phyloP scores from a whole-genome alignment of 768 basidiomycete genomes.

The Cystofilobasidium ferigula region DNA sequence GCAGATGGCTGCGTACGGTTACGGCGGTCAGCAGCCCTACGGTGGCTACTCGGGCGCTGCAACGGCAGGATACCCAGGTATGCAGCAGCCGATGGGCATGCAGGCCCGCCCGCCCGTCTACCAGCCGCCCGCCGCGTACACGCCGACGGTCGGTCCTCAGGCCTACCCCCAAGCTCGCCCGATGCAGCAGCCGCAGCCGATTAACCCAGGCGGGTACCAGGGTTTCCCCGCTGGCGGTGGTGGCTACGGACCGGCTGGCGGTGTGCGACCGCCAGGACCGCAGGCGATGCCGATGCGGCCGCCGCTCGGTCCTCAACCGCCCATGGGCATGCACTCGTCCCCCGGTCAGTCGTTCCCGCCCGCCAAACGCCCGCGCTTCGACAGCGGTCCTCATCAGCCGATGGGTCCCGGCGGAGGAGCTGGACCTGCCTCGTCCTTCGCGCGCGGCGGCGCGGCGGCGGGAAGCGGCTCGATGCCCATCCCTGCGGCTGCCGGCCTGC shows the following conservation, averaged over 20 bases:
- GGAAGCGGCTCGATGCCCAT: conserved; percentile 41
- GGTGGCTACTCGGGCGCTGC: background rate
- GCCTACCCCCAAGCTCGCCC: conserved; percentile 5
- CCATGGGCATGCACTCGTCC: background rate
- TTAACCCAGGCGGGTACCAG: background rate
- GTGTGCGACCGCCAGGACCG: conserved; percentile 13
- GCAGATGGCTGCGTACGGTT: background rate
- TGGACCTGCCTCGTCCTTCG: conserved; percentile 46
- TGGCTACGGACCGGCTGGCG: background rate
- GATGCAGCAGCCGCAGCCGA: background rate
- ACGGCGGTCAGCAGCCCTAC: background rate
- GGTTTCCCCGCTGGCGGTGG: background rate
- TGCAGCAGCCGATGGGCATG: conserved; percentile 9
- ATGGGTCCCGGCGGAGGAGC: conserved; percentile 40
- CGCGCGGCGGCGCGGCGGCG: no score
- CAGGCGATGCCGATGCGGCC: conserved; percentile 4
- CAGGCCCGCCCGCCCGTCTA: background rate
- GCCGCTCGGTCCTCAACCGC: background rate
- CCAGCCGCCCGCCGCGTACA: background rate
- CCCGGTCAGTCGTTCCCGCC: conserved; percentile 47
- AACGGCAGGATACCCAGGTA: background rate
- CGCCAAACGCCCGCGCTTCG: conserved; percentile 81
- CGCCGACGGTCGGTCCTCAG: conserved; percentile 8
- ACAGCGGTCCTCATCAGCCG: conserved; percentile 45
- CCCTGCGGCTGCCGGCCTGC: background rate